These are phyloP conservation scores for Boletus patriciae DNA, from an alignment of 768 basidiomycete genomes.

Conservation along the genomic window DNA sequence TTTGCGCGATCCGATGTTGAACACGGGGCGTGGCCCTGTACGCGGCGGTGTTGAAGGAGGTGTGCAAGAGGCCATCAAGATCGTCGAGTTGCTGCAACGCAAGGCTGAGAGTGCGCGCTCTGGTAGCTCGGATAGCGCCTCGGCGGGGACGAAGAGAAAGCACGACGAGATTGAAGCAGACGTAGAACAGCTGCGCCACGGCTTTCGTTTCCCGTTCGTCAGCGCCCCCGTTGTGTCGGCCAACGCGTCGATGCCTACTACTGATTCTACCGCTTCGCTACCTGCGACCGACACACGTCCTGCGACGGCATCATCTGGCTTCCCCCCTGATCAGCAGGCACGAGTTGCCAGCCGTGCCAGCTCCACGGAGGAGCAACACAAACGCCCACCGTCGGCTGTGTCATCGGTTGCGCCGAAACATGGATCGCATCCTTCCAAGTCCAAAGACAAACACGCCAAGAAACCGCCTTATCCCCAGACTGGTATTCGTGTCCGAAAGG, in stretches of 20 bases:
- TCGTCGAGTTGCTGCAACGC: conserved; percentile 41
- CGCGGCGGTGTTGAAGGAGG: conserved; percentile 35
- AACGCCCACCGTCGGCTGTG: conserved; percentile 9
- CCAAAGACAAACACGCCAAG: conserved; percentile 45
- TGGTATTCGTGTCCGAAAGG: conserved; percentile 49
- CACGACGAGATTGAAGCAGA: conserved; percentile 41
- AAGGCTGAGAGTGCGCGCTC: conserved; percentile 39
- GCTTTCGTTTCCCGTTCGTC: conserved; percentile 47
- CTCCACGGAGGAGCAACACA: conserved; percentile 16
- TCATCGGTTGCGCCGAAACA: conserved; percentile 11
- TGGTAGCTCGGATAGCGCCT: conserved; percentile 10
- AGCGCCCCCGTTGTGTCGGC: conserved; percentile 33
- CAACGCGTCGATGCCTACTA: neutral
- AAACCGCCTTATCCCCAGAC: conserved; percentile 43
- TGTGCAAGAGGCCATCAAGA: conserved; percentile 39
- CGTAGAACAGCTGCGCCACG: conserved; percentile 26
- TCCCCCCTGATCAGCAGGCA: neutral
- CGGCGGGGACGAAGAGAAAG: conserved; percentile 45
- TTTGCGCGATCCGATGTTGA: conserved; percentile 37
- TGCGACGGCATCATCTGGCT: neutral
- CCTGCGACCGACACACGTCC: conserved; percentile 1
- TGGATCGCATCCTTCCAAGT: conserved; percentile 24
- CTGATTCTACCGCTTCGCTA: neutral
- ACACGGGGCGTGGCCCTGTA: conserved; percentile 33
- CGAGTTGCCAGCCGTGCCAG: neutral